A percentile compares a stretch with the other conserved stretches of the same genome.
Evolutionary conservation across 2,329 filamentous ascomycete species (phyloP).

Genomic region (Lecanicillium sp.): DNA sequence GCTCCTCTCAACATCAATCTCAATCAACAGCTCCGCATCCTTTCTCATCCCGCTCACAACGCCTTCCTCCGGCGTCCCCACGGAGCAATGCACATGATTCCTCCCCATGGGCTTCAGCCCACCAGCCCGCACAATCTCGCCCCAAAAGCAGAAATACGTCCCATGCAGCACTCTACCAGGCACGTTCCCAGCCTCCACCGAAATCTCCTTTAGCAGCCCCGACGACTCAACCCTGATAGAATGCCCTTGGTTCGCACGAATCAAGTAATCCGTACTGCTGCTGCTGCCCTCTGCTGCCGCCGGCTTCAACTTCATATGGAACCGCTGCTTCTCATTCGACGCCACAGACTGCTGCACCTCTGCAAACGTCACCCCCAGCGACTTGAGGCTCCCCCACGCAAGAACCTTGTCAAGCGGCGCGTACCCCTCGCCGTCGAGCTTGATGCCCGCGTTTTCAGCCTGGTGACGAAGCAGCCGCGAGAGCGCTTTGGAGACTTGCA

Average conservation of each 20-base stretch:
- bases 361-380: slow-evolving; percentile 62
- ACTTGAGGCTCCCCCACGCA: slow-evolving; percentile 50
- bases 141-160: slow-evolving; percentile 78
- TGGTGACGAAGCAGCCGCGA: slow-evolving; percentile 48
- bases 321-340: slow-evolving; percentile 84
- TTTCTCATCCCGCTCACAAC: slow-evolving; percentile 76
- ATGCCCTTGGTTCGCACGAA: slow-evolving; percentile 94
- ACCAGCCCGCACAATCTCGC: slow-evolving; percentile 62
- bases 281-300: slow-evolving; percentile 15
- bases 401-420: slow-evolving; percentile 50
- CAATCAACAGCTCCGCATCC: slow-evolving; percentile 70
- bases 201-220: slow-evolving; percentile 61
- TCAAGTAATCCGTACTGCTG: slow-evolving; percentile 65
- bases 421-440: slow-evolving; percentile 51
- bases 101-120: slow-evolving; percentile 74
- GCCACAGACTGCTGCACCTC: slow-evolving; percentile 65
- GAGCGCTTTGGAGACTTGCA: slow-evolving; percentile 44
- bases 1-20: slow-evolving; percentile 62
- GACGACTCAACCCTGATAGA: slow-evolving; percentile 69
- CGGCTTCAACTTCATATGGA: slow-evolving; percentile 58
- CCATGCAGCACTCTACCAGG: slow-evolving; percentile 73
- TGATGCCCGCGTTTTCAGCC: slow-evolving; percentile 46
- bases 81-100: slow-evolving; percentile 86
- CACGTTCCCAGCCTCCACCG: slow-evolving; percentile 45
- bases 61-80: slow-evolving; percentile 52